Conservation (phyloP, 768 basidiomycete species). For the Pleurotus tuoliensis region DNA sequence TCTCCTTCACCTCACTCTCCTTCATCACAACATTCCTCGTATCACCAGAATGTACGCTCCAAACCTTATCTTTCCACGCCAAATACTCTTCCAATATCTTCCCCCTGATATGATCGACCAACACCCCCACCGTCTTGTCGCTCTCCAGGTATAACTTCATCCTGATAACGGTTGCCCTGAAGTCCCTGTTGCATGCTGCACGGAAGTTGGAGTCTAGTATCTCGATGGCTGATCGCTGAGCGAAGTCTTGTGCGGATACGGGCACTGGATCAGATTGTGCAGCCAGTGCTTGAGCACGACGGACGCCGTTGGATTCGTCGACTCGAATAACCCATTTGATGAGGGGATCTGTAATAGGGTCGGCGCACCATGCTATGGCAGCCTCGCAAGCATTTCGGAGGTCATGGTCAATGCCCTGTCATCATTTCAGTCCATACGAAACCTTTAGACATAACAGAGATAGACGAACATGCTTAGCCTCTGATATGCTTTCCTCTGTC, state of each 20-base stretch:
- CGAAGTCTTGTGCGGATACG: slow-evolving; percentile 42
- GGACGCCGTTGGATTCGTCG: slow-evolving; percentile 15
- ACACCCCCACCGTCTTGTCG: slow-evolving; percentile 69
- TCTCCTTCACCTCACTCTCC: slow-evolving; percentile 32
- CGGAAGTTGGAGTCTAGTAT: slow-evolving; percentile 53
- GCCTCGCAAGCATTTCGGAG: slow-evolving; percentile 84
- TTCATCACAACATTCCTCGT: slow-evolving; percentile 29
- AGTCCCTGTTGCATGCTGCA: slow-evolving; percentile 48
- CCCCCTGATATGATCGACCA: slow-evolving; percentile 74
- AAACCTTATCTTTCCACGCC: slow-evolving; percentile 63
- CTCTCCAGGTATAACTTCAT: slow-evolving; percentile 80
- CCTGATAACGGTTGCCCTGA: slow-evolving; percentile 50
- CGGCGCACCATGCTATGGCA: slow-evolving; percentile 63
- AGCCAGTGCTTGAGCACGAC: slow-evolving; percentile 10
- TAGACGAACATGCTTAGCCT: slow-evolving; percentile 64
- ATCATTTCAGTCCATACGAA: neutral
- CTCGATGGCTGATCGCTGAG: slow-evolving; percentile 44
- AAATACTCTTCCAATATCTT: slow-evolving; percentile 73
- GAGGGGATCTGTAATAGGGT: slow-evolving; percentile 54
- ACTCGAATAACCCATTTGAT: slow-evolving; percentile 61
- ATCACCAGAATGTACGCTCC: slow-evolving; percentile 40
- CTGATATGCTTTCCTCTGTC: slow-evolving; percentile 57
- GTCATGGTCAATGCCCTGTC: slow-evolving; percentile 81
- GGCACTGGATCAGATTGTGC: slow-evolving; percentile 13
- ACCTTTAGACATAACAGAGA: neutral